Base-by-base conservation (phyloP, 805 yeast genomes). In the Ogataea neopini region DNA sequence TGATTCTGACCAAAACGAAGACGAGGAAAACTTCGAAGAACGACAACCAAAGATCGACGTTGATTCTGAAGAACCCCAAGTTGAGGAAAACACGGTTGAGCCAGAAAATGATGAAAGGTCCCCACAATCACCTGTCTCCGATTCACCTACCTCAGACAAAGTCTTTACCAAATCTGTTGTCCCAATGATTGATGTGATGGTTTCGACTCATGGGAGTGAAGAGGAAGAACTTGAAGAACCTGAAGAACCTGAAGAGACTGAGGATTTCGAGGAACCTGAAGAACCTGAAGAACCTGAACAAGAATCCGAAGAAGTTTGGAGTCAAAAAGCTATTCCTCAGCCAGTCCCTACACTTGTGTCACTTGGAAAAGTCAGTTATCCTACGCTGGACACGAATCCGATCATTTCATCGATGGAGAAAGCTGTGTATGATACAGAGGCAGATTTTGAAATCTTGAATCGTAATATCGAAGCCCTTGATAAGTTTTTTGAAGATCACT, bases 391-490 rank as follows among this genome's bases (percentile, higher is more conserved):
- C 9, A 15, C 51, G 13, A 34, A 59, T n/a, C 48, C 56, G 5
- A 40, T 63, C 20, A 47, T 52, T 6, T 41, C 46, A 1, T 63
- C 60, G 43, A 57, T 68, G 57, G 61, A 61, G 29, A 59, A 57
- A 45, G 44, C 65, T 18, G 44, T 54, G 13, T 64, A 64, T 43
- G 68, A 63, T 43, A 52, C 57, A 1, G 66, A 64, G 8, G 63
- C 69, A 8, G 62, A 66, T 23, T 53, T 68, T 22, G 52, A 48
- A 11, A 48, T 64, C 6, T 38, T 69, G 28, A 30, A 47, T 3
- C 43, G 45, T 37, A 68, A 68, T 39, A 37, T 60, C 3, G 19
- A 20, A 13, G 30, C 50, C 1, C 34, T 62, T 15, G 53, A 49
- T n/a, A 45, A 29, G 6, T 68, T 60, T 36, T 26, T 69, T 13